These are phyloP conservation scores for Moringa oleifera DNA, from an alignment of 345 rosid species.

Conservation along the genomic window DNA sequence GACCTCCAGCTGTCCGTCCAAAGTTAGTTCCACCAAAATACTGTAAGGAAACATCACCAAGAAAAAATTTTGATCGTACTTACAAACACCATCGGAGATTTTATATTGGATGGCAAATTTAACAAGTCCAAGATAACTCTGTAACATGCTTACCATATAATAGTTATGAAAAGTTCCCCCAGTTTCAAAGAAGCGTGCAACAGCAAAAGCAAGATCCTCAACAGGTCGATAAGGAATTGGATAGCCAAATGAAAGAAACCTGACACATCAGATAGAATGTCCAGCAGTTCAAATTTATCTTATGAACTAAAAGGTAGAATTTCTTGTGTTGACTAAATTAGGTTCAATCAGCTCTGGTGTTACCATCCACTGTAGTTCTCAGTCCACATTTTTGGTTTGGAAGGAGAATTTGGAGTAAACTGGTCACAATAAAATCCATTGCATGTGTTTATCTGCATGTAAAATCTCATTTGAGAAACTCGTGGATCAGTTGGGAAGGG, in stretches of 20 bases:
- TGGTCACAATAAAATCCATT: slow-evolving; percentile 97
- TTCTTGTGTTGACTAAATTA: background rate
- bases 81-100: background rate
- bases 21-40: slow-evolving; percentile 98
- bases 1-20: slow-evolving; percentile 77
- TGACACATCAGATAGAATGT: slow-evolving; percentile 17
- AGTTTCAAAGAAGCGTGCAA: slow-evolving; percentile 81
- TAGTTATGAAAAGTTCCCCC: slow-evolving; percentile 99
- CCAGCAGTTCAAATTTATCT: too few relatives aligned
- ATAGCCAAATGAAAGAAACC: slow-evolving; percentile 80
- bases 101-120: background rate
- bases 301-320: background rate
- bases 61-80: background rate
- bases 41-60: slow-evolving; percentile 28
- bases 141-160: slow-evolving; percentile 58
- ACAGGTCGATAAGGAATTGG: slow-evolving; percentile 79
- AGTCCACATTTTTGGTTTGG: slow-evolving; percentile 94
- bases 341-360: slow-evolving; percentile 5
- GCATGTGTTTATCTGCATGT: slow-evolving; percentile 80
- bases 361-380: slow-evolving; percentile 99
- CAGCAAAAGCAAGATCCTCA: slow-evolving; percentile 89
- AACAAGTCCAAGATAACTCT: background rate
- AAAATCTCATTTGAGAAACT: background rate
- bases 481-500: too few relatives aligned
- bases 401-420: slow-evolving; percentile 85